Base-by-base conservation (phyloP, 202 grass and related monocot species). In the Musa balbisiana region DNA sequence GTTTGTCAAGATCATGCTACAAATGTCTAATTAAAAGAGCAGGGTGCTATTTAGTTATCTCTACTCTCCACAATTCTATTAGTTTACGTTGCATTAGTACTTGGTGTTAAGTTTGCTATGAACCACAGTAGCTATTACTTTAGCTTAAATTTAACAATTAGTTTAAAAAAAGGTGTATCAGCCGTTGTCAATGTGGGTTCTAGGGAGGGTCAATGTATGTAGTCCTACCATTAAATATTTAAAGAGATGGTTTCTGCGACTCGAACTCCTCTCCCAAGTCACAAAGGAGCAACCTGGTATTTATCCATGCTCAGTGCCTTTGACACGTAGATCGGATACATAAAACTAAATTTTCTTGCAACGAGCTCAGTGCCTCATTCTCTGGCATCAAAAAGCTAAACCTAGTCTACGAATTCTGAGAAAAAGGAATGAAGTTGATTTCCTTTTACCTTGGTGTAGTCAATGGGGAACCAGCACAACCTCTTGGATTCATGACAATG, bases 401-500 rank as follows among this genome's bases (percentile, higher is more conserved):
- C 21, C 22, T 19, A 5, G 3, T 78, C 16, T 52, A 53, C 49
- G 9, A 11, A 49, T 54, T 54, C 2, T 54, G 11, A 54, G 13
- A 14, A 54, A 15, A 54, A 54, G 13, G 49, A 56, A 43, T 75
- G 1, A 10, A 22, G 10, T 65, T 29, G 21, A 53, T 51, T 64
- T 56, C 11, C 6, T 13, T 64, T 29, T 62, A 96, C 89, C 89
- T 92, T 52, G 92, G 78, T 8, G 92, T 90, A 67, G 87, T 96
- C 43, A 92, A 22, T 0, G 92, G 85, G 3, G 92, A 96, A 11
- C 89, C 83, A 10, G 79, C 89, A 20, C 89, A 96, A 3, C 92
- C 92, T 81, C 92, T 85, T 59, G 89, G 89, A 16, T 96, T 96
- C 87, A 92, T 83, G 43, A 96, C 92, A 52, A 96, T 76, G 49